Conservation (phyloP, 2,329 filamentous ascomycete genomes). For the Venturia effusa region DNA sequence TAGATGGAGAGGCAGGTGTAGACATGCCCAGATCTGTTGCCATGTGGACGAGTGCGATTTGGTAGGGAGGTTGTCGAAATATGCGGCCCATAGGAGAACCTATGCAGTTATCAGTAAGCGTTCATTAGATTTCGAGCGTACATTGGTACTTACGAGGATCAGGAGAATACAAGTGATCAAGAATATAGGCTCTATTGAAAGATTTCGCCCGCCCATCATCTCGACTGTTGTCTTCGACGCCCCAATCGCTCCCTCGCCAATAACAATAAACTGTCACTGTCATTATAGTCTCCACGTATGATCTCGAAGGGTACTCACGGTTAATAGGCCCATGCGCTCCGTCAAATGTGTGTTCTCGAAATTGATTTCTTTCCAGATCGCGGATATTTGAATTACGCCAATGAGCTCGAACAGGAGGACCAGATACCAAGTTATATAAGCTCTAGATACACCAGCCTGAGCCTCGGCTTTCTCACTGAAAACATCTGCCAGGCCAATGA, state of each 20-base stretch:
- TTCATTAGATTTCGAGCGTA: neutral
- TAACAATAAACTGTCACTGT: neutral
- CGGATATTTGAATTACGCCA: constrained; percentile 42
- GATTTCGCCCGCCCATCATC: neutral
- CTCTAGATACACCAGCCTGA: neutral
- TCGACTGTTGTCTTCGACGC: constrained; percentile 1
- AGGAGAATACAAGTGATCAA: constrained; percentile 1
- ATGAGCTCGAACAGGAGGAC: constrained; percentile 43
- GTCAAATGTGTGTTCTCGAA: constrained; percentile 53
- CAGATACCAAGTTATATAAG: constrained; percentile 27
- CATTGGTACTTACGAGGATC: neutral
- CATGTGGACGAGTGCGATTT: constrained; percentile 23
- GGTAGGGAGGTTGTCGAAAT: constrained; percentile 23
- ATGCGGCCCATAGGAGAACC: constrained; percentile 23
- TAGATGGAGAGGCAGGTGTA: constrained; percentile 23
- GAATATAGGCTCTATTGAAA: neutral
- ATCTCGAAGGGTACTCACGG: constrained; percentile 30
- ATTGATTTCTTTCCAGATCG: constrained; percentile 44
- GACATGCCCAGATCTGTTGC: constrained; percentile 23
- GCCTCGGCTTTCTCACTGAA: constrained; percentile 1
- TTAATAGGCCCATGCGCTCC: constrained; percentile 52
- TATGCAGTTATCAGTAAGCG: neutral
- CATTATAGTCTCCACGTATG: neutral
- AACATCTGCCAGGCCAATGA: neutral
- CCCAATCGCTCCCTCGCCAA: neutral